Base-by-base conservation (phyloP, 352 stramenopile genomes). In the Blastocystis sp. region DNA sequence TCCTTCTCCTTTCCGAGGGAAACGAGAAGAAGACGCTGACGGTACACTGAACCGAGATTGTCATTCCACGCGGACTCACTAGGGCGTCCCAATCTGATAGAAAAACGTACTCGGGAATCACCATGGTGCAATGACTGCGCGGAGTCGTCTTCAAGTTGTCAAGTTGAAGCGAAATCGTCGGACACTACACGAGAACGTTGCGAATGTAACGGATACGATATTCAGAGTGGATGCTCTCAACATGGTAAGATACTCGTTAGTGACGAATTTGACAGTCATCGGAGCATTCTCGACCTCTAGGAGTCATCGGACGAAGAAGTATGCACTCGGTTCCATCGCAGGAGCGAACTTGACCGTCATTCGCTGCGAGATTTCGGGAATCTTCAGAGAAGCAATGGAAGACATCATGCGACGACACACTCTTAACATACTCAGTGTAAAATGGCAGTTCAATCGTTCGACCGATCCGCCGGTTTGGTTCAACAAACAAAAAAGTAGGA, bases 211-310 rank as follows among this genome's bases (percentile, higher is more conserved):
- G 40, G 48, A 54, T 51, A 81, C 69, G 24, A 61, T 81, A 27
- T 64, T 61, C 46, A 81, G 14, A 11, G 69, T 81, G 3, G 69
- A 81, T 36, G 69, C 69, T 32, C 63, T 81, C 29, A 81, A 44
- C 27, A 81, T 65, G 1, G 69, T 81, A 9, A 81, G 48, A 54
- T 81, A 32, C 69, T 81, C 69, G 8, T 81, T 51, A 0, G 69
- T 81, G 1, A 81, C 48, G 42, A 81, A 81, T n/a, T 81, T 81
- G 11, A 81, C 69, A 63, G 46, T 64, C 18, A 81, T 63, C 9
- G 69, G 69, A 63, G 69, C 46, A 27, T 54, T 51, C 27, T 42
- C 32, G 8, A 46, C 32, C 16, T 32, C 69, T 81, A 64, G 8
- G 4, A 11, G 2, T 49, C 46, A 18, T n/a, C 53, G 18, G 18